Evolutionary conservation across 306 rosid species (phyloP), one percentile per base, ranked within the genome.

Genomic region (Vigna mungo): DNA sequence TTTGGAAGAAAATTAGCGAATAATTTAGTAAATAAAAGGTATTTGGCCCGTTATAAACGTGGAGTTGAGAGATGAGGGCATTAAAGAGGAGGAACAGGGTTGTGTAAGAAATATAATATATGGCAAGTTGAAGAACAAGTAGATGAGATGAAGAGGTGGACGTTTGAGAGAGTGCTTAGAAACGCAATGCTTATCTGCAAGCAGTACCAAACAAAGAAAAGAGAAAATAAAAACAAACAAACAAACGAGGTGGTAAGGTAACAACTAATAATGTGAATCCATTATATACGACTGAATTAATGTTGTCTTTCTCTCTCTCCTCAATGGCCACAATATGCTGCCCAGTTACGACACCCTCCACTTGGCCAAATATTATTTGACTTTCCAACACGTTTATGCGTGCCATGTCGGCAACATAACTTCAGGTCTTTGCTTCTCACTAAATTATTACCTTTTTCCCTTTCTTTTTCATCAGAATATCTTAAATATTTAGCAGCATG

Each of bases 341-440:
- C 68, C 86, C 87, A 80, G 56, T 84, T 51, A 71, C 46, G 34
- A 75, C 70, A 67, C 17, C 70, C 47, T 68, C 81, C 85, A 82
- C 82, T 75, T 78, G 84, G 86, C 80, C 44, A 66, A 69, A 56
- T 18, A 17, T 58, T 13, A 39, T 74, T 72, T 84, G 85, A 80
- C 71, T 83, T 78, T 56, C 37, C 7, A 39, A 53, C 51, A 30
- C 55, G 61, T 75, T 75, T 76, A 74, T 76, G 82, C 84, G 87
- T 78, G 85, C 88, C 88, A 83, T 89, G 90, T 87, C 89, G 90
- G 89, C 88, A 83, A 81, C 86, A 85, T 68, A 78, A 63, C 12
- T 25, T 72, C 78, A 64, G 83, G 59, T 48, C 72, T 36, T 61
- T 34, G 25, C 1, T 56, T 65, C 15, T 3, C 32, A 67, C 3